Conservation (phyloP, 208 protist species). For the Naegleria gruberi region DNA sequence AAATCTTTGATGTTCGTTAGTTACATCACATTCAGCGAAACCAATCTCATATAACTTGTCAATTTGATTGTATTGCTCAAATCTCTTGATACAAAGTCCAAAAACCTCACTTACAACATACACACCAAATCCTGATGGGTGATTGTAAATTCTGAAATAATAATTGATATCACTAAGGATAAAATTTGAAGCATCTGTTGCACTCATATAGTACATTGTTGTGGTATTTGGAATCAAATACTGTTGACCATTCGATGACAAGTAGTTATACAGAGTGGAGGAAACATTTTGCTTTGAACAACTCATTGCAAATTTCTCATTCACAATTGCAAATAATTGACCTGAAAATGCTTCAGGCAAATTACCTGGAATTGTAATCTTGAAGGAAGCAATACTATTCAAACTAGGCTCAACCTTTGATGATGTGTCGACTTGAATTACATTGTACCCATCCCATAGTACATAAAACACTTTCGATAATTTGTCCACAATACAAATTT, state of each 20-base stretch:
- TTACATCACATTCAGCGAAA: not conserved
- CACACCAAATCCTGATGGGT: not conserved
- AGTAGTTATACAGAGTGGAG: not conserved
- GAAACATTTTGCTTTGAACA: not conserved
- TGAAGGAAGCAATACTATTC: not conserved
- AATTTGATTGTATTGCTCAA: not conserved
- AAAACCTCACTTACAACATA: not conserved
- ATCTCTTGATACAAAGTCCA: not conserved
- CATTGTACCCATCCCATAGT: not conserved
- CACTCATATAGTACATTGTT: not conserved
- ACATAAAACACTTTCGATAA: not conserved
- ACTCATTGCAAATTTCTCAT: not conserved
- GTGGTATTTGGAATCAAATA: no score
- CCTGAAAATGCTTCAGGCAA: not conserved
- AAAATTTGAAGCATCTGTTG: not conserved
- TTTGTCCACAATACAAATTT: not conserved
- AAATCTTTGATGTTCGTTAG: not conserved
- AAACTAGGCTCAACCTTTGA: not conserved
- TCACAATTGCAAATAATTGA: not conserved
- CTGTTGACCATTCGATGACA: no score
- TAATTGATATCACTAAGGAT: not conserved
- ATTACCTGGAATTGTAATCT: not conserved
- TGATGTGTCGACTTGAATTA: not conserved
- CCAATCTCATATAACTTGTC: not conserved
- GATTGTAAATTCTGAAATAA: not conserved